phyloP scores from a whole-genome alignment of 768 basidiomycete species.

The Auricularia sp. region DNA sequence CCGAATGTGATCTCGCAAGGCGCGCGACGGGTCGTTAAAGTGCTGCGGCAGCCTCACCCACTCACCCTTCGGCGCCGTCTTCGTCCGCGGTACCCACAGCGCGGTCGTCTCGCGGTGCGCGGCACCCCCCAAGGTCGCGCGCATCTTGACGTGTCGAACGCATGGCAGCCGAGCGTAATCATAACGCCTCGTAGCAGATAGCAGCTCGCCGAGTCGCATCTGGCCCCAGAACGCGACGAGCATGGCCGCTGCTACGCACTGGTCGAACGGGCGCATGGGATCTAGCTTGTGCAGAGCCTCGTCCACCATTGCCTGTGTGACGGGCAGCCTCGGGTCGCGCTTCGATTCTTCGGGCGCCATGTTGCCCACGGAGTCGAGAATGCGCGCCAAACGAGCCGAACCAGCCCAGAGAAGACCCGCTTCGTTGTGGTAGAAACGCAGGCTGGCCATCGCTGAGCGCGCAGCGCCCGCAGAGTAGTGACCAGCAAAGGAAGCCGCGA shows the following conservation, averaged over 20 bases:
- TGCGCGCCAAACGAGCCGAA: background rate
- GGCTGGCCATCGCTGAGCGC: no score
- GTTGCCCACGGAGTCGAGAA: background rate
- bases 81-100: background rate
- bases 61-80: background rate
- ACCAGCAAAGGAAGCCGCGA: no score
- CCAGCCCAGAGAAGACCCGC: background rate
- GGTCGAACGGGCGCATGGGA: constrained; percentile 27
- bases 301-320: constrained; percentile 24
- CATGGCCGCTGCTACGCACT: constrained; percentile 27
- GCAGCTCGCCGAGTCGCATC: constrained; percentile 29
- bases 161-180: background rate
- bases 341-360: background rate
- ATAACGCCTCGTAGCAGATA: background rate
- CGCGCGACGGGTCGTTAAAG: background rate
- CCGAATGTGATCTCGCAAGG: background rate
- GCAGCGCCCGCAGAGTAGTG: no score
- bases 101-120: background rate
- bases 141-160: background rate
- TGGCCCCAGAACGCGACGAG: constrained; percentile 31
- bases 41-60: background rate
- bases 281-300: constrained; percentile 16
- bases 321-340: constrained; percentile 17
- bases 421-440: background rate
- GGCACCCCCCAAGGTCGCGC: background rate